Percentiles rank a stretch among this genome's conserved stretches.
Conservation (phyloP, 139 green algal genomes). For the Coelastrella sp. region DNA sequence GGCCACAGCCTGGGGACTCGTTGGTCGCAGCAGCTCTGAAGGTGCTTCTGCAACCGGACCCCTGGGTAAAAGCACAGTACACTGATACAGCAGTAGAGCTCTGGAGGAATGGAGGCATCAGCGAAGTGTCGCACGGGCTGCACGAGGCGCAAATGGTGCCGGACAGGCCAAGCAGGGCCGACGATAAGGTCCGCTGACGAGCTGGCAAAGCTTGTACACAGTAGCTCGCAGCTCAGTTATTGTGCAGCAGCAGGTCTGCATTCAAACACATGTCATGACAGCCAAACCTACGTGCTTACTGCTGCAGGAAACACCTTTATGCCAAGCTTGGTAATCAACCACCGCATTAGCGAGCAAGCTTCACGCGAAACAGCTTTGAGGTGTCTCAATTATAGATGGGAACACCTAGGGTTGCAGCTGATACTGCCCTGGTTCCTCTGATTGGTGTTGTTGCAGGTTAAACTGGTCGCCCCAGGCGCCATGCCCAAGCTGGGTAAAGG, state of each 20-base stretch:
- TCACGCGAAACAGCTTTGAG: too few species aligned
- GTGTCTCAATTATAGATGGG: too few species aligned
- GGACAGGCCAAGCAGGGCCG: slow-evolving; percentile 1
- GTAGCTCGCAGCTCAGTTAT: too few species aligned
- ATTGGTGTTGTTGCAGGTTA: slow-evolving; percentile 53
- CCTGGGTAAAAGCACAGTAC: slow-evolving; percentile 42
- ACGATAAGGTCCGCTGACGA: slow-evolving; percentile 2
- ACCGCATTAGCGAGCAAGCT: too few species aligned
- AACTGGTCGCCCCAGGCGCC: slow-evolving; percentile 65
- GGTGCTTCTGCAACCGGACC: slow-evolving; percentile 27
- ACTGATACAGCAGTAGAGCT: slow-evolving; percentile 25
- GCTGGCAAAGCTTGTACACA: background rate
- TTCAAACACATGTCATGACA: too few species aligned
- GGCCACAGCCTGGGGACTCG: background rate
- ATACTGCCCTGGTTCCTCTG: too few species aligned
- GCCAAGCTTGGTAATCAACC: too few species aligned
- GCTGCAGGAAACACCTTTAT: too few species aligned
- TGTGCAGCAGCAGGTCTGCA: too few species aligned
- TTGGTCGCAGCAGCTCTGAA: slow-evolving; percentile 46
- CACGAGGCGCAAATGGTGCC: background rate
- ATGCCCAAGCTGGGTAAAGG: slow-evolving; percentile 75
- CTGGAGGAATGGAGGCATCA: slow-evolving; percentile 1
- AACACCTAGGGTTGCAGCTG: too few species aligned
- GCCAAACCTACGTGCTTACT: too few species aligned
- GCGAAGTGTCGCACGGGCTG: background rate